Conservation (phyloP, 2,329 filamentous ascomycete genomes). For the Claviceps purpurea region DNA sequence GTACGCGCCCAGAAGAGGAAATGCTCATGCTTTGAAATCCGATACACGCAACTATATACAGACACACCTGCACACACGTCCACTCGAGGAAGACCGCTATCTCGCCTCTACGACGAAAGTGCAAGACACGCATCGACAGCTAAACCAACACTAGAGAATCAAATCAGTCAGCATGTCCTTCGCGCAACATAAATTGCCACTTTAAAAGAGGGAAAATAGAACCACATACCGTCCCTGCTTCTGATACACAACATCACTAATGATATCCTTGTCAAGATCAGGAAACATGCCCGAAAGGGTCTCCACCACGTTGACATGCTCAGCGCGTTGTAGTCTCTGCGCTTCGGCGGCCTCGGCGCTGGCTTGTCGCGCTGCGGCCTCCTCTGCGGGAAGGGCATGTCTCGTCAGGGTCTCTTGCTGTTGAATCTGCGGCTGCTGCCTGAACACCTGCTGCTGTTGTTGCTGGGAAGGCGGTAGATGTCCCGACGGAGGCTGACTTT, state of each 20-base stretch:
- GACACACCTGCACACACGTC: too few species aligned
- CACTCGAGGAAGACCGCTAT: background rate
- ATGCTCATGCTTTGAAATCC: background rate
- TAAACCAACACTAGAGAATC: slow-evolving; percentile 52
- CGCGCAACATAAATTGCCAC: background rate
- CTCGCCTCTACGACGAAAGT: slow-evolving; percentile 31
- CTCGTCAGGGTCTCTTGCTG: slow-evolving; percentile 12
- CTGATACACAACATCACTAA: slow-evolving; percentile 90
- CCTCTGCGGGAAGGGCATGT: slow-evolving; percentile 56
- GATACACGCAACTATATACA: too few species aligned
- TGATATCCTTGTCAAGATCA: slow-evolving; percentile 82
- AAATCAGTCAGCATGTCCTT: background rate
- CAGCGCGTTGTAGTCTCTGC: slow-evolving; percentile 63
- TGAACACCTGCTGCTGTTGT: background rate
- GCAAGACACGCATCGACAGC: slow-evolving; percentile 80
- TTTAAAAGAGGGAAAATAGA: background rate
- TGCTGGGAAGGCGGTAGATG: slow-evolving; percentile 13
- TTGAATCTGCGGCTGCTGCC: background rate
- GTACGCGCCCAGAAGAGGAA: background rate
- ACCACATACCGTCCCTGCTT: slow-evolving; percentile 80
- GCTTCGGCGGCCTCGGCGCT: slow-evolving; percentile 84
- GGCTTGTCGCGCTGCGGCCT: slow-evolving; percentile 79
- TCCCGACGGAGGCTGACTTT: slow-evolving; percentile 10
- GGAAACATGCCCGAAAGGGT: slow-evolving; percentile 95
- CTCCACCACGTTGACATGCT: slow-evolving; percentile 86